phyloP scores from a whole-genome alignment of 495 filamentous ascomycete genomes.

The Hypoxylon trugodes region DNA sequence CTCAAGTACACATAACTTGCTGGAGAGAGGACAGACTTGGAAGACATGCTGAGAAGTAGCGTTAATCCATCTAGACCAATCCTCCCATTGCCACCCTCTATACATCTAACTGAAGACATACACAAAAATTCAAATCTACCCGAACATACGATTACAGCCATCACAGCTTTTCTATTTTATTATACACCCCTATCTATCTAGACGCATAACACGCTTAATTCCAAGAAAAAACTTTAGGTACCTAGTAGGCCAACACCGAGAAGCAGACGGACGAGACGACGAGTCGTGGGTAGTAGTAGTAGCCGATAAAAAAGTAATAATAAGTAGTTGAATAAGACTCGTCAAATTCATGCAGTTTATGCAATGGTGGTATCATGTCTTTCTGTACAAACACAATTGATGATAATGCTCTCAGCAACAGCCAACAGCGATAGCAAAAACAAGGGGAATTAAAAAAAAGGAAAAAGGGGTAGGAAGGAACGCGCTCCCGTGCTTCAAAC shows the following conservation, averaged over 20 bases:
- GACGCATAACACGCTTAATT: too few relatives aligned
- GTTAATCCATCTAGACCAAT: too few relatives aligned
- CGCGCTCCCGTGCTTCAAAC: conserved; percentile 5
- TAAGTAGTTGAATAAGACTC: conserved; percentile 14
- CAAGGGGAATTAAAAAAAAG: conserved; percentile 41
- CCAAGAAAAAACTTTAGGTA: too few relatives aligned
- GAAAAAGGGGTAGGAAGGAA: conserved; percentile 22
- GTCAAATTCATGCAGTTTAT: conserved; percentile 48
- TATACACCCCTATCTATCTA: neutral
- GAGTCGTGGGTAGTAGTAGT: neutral
- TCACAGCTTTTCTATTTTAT: neutral
- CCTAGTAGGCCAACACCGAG: too few relatives aligned
- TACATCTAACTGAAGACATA: too few relatives aligned
- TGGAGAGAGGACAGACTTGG: too few relatives aligned
- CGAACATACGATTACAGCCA: too few relatives aligned
- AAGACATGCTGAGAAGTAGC: too few relatives aligned
- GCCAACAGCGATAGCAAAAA: conserved; percentile 10
- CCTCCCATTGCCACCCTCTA: too few relatives aligned
- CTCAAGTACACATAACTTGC: too few relatives aligned
- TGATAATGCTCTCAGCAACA: conserved; percentile 21
- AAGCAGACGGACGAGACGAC: neutral
- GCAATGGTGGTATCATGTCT: conserved; percentile 55
- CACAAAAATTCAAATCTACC: too few relatives aligned
- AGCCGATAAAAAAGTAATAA: neutral
- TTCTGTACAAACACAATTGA: conserved; percentile 47